phyloP scores from a whole-genome alignment of 768 basidiomycete genomes.

The Phaeolepiota aurea region DNA sequence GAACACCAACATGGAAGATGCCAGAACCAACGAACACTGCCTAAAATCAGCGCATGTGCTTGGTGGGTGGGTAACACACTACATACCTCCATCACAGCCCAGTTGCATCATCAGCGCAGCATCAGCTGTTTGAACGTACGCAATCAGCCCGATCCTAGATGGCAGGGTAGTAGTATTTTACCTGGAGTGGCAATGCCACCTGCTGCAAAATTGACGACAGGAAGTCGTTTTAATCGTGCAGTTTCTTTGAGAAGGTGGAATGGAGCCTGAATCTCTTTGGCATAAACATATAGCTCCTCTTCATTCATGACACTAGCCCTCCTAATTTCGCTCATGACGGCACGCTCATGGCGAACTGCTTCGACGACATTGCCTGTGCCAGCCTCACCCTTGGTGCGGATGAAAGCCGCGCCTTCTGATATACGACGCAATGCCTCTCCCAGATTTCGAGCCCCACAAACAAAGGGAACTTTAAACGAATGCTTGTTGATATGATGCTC shows the following conservation, averaged over 20 bases:
- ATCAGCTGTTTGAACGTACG: conserved; percentile 54
- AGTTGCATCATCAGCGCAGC: conserved; percentile 99
- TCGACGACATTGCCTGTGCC: conserved; percentile 89
- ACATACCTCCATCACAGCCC: conserved; percentile 89
- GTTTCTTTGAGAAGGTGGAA: conserved; percentile 95
- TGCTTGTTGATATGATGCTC: conserved; percentile 97
- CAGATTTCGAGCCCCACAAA: conserved; percentile 91
- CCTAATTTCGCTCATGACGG: conserved; percentile 79
- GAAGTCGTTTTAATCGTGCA: conserved; percentile 85
- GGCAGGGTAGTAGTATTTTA: conserved; percentile 19
- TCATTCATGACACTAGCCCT: conserved; percentile 84
- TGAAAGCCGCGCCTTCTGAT: conserved; percentile 95
- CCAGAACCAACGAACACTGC: conserved; percentile 96
- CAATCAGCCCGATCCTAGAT: too few species aligned
- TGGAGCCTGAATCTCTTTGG: conserved; percentile 89
- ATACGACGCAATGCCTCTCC: conserved; percentile 96
- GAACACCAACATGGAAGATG: conserved; percentile 77
- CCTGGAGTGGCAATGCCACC: conserved; percentile 91
- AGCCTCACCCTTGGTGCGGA: conserved; percentile 94
- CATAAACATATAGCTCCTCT: conserved; percentile 89
- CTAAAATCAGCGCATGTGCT: conserved; percentile 3
- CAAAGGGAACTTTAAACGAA: conserved; percentile 89
- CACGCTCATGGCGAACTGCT: conserved; percentile 88
- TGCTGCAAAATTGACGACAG: conserved; percentile 96
- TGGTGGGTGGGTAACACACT: background rate